These are phyloP conservation scores for Leucogyrophana mollusca DNA, from an alignment of 768 basidiomycete genomes.

Conservation along the genomic window DNA sequence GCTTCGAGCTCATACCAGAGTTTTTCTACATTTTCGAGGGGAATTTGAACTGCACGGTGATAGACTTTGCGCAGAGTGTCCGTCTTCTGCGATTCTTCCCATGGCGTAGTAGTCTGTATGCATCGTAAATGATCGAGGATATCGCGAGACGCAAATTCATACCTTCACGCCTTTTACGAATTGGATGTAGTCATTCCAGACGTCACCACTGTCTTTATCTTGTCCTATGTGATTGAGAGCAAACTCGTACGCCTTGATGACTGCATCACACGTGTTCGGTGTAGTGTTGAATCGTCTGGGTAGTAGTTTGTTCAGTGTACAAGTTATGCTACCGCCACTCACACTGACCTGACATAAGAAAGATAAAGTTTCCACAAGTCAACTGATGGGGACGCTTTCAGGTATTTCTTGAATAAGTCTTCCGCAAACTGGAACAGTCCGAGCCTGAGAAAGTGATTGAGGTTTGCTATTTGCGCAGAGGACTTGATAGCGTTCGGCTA, in stretches of 20 bases:
- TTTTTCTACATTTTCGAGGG: conserved; percentile 87
- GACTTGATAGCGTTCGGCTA: conserved; percentile 44
- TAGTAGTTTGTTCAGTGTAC: conserved; percentile 11
- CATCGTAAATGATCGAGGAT: conserved; percentile 4
- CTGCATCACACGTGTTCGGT: conserved; percentile 67
- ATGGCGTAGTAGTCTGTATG: conserved; percentile 68
- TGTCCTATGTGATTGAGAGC: conserved; percentile 86
- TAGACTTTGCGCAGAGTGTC: conserved; percentile 89
- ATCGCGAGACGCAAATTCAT: conserved; percentile 22
- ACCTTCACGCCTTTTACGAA: conserved; percentile 83
- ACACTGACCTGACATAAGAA: conserved; percentile 82
- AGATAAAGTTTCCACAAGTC: conserved; percentile 94
- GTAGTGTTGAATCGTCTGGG: conserved; percentile 67
- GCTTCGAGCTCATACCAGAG: conserved; percentile 94
- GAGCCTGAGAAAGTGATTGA: conserved; percentile 71
- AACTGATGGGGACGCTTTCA: conserved; percentile 83
- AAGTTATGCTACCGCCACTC: conserved; percentile 5
- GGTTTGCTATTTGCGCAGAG: conserved; percentile 81
- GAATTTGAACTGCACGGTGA: conserved; percentile 92
- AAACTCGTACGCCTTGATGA: conserved; percentile 91
- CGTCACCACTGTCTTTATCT: conserved; percentile 88
- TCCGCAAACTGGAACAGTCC: conserved; percentile 76
- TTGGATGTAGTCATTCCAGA: conserved; percentile 93
- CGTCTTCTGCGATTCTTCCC: conserved; percentile 97
- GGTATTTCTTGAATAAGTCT: conserved; percentile 83